These are phyloP conservation scores for Wallacemonas sp. DNA, from an alignment of 208 protist genomes.

Conservation along the genomic window DNA sequence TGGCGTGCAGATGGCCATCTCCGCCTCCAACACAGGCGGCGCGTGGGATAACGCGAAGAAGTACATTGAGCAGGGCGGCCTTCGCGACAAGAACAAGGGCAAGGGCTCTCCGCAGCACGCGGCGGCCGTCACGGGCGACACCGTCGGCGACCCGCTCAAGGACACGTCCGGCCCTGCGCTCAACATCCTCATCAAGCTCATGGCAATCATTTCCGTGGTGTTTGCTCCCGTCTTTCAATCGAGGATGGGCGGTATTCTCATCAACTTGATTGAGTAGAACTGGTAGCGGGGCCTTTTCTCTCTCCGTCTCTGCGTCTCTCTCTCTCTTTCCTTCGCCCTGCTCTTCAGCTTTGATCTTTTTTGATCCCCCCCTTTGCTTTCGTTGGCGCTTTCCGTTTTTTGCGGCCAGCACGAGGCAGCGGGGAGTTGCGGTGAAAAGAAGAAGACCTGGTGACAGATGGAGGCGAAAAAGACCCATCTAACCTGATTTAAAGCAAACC, in stretches of 20 bases:
- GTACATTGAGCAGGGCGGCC: slow-evolving; percentile 93
- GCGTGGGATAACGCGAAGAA: slow-evolving; percentile 99
- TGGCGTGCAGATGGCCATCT: slow-evolving; percentile 94
- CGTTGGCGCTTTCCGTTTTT: no score
- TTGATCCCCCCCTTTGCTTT: no score
- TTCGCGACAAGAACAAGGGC: slow-evolving; percentile 87
- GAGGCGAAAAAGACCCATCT: no score
- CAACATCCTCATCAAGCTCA: slow-evolving; percentile 96
- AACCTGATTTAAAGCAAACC: no score
- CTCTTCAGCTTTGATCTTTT: no score
- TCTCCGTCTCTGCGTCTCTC: background rate
- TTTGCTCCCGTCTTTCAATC: slow-evolving; percentile 89
- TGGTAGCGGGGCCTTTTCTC: no score
- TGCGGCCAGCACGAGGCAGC: no score
- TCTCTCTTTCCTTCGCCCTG: no score
- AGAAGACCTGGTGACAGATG: no score
- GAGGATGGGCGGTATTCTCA: slow-evolving; percentile 68
- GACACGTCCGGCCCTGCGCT: slow-evolving; percentile 95
- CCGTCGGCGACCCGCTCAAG: slow-evolving; percentile 97
- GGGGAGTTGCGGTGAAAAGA: no score
- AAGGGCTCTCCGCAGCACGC: slow-evolving; percentile 93
- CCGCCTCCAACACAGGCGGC: slow-evolving; percentile 94
- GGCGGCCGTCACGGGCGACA: slow-evolving; percentile 96
- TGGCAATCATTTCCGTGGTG: slow-evolving; percentile 95
- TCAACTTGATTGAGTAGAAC: slow-evolving; percentile 56